A percentile compares a stretch with the other conserved stretches of the same genome.
phyloP scores from a whole-genome alignment of 192 early-diverging fungal species.

The Rhizophagus prolifer region DNA sequence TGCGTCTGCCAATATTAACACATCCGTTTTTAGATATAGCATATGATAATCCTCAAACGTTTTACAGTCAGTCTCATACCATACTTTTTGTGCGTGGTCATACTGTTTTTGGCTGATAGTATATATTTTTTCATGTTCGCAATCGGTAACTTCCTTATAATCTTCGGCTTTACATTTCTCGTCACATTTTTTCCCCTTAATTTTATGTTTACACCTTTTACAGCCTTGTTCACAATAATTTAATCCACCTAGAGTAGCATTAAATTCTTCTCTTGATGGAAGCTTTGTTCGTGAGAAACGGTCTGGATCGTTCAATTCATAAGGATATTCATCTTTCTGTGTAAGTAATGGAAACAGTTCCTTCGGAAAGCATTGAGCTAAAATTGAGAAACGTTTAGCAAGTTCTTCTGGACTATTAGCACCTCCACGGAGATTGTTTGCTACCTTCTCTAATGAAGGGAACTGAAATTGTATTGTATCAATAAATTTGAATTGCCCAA shows the following conservation, averaged over 20 bases:
- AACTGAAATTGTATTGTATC: background rate
- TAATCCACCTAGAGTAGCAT: background rate
- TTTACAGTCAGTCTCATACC: background rate
- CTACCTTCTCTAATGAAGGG: background rate
- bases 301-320: background rate
- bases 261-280: background rate
- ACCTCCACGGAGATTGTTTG: slow-evolving; percentile 7
- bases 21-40: background rate
- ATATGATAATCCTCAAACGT: slow-evolving; percentile 3
- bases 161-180: too few relatives aligned
- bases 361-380: background rate
- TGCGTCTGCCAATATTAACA: background rate
- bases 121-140: slow-evolving; percentile 4
- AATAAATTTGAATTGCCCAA: slow-evolving; percentile 23
- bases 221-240: slow-evolving; percentile 5
- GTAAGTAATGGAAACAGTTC: background rate
- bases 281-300: background rate
- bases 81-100: background rate
- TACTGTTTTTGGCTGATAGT: slow-evolving; percentile 3
- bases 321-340: background rate
- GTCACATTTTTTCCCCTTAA: background rate
- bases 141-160: too few relatives aligned
- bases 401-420: background rate
- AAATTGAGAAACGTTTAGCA: slow-evolving; percentile 15
- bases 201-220: slow-evolving; percentile 7